A percentile compares a stretch with the other conserved stretches of the same genome.
Evolutionary conservation across 2,329 filamentous ascomycete genomes (phyloP).

Genomic region (Aspergillus sp.): DNA sequence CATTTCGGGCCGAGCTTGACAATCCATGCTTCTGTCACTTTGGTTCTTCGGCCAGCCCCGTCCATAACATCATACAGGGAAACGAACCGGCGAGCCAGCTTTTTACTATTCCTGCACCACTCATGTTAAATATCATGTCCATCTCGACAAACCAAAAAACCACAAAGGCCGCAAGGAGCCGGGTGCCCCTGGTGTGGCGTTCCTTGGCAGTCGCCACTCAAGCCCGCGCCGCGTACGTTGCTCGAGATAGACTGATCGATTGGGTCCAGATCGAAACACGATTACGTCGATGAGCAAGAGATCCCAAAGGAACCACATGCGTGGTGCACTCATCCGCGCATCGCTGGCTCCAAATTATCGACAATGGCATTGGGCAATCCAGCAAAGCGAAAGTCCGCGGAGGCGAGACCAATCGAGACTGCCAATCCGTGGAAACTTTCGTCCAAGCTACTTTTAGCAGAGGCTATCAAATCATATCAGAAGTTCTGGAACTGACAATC

Average conservation of each 20-base stretch:
- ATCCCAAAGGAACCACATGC: background rate
- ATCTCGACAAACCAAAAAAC: background rate
- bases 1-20: background rate
- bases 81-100: background rate
- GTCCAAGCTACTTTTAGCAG: background rate
- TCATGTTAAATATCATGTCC: background rate
- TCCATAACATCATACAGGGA: background rate
- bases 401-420: background rate
- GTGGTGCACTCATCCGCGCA: background rate
- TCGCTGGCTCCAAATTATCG: no score
- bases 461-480: background rate
- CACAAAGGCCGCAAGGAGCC: background rate
- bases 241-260: background rate
- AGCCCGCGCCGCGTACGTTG: background rate
- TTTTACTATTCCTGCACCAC: background rate
- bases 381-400: background rate
- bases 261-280: conserved; percentile 3
- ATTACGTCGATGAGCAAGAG: background rate
- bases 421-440: background rate
- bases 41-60: no score
- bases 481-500: conserved; percentile 2
- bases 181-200: conserved; percentile 20
- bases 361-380: background rate
- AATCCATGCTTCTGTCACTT: background rate
- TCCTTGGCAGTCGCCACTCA: conserved; percentile 19